phyloP scores from a whole-genome alignment of 2,329 filamentous ascomycete genomes.

The Allantophomopsis cytisporea region DNA sequence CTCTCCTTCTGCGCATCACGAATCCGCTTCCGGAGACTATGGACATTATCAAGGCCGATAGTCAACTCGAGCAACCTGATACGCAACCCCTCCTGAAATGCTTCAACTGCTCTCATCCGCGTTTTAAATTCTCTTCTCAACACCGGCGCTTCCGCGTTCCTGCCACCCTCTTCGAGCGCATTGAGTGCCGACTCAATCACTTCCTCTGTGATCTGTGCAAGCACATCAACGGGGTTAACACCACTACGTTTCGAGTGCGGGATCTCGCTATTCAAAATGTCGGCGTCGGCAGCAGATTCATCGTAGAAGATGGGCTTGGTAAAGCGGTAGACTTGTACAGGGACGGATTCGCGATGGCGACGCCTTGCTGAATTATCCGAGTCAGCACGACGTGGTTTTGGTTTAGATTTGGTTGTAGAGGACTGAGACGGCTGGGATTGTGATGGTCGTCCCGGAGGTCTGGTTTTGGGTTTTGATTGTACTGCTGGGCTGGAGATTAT shows the following conservation, averaged over 20 bases:
- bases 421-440: slow-evolving; percentile 9
- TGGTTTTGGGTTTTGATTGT: not conserved
- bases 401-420: slow-evolving; percentile 15
- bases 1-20: slow-evolving; percentile 42
- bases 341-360: slow-evolving; percentile 23
- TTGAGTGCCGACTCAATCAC: slow-evolving; percentile 36
- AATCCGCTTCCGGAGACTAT: slow-evolving; percentile 42
- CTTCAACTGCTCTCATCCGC: slow-evolving; percentile 41
- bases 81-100: slow-evolving; percentile 42
- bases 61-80: slow-evolving; percentile 45
- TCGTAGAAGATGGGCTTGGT: slow-evolving; percentile 28
- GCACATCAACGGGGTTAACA: slow-evolving; percentile 48
- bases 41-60: slow-evolving; percentile 43
- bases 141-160: slow-evolving; percentile 27
- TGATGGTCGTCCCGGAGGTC: not conserved
- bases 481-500: not conserved
- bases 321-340: slow-evolving; percentile 48
- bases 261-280: slow-evolving; percentile 35
- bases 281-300: slow-evolving; percentile 25
- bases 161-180: slow-evolving; percentile 28
- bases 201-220: slow-evolving; percentile 47
- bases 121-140: slow-evolving; percentile 38
- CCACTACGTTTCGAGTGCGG: slow-evolving; percentile 37
- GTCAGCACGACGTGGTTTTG: slow-evolving; percentile 4
- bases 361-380: slow-evolving; percentile 8